These are phyloP conservation scores for Penicillium coprophilum DNA, from an alignment of 495 filamentous ascomycete species.

Conservation along the genomic window DNA sequence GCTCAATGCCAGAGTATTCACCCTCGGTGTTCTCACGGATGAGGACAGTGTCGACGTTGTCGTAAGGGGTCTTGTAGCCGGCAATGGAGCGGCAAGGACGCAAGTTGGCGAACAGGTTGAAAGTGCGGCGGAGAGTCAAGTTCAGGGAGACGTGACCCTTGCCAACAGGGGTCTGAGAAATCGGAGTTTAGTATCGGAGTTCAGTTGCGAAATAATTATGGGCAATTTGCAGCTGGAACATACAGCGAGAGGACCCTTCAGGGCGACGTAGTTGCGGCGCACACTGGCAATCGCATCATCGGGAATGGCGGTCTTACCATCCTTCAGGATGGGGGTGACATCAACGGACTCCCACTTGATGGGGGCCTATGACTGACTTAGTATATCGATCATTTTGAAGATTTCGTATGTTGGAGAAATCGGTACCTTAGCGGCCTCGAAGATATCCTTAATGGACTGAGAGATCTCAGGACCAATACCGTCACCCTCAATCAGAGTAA, in stretches of 20 bases:
- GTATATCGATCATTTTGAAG: slow-evolving; percentile 16
- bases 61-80: slow-evolving; percentile 98
- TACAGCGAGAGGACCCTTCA: slow-evolving; percentile 97
- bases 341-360: slow-evolving; percentile 97
- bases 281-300: slow-evolving; percentile 89
- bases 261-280: slow-evolving; percentile 86
- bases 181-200: slow-evolving; percentile 22
- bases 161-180: slow-evolving; percentile 81
- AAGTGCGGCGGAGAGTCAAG: slow-evolving; percentile 94
- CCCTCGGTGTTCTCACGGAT: slow-evolving; percentile 99
- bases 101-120: slow-evolving; percentile 99
- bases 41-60: slow-evolving; percentile 93
- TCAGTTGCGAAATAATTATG: slow-evolving; percentile 3
- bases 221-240: slow-evolving; percentile 27
- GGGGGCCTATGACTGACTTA: slow-evolving; percentile 66
- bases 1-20: slow-evolving; percentile 99
- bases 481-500: slow-evolving; percentile 97
- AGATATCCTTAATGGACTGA: slow-evolving; percentile 97
- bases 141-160: slow-evolving; percentile 99
- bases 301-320: slow-evolving; percentile 89
- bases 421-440: slow-evolving; percentile 83
- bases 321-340: slow-evolving; percentile 87
- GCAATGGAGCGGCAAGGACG: slow-evolving; percentile 94
- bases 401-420: slow-evolving; percentile 16
- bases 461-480: slow-evolving; percentile 98